Evolutionary conservation across 1,284 basidiomycete genomes (phyloP), one percentile per base, ranked within the genome.

Genomic region (Agroathelia rolfsii): DNA sequence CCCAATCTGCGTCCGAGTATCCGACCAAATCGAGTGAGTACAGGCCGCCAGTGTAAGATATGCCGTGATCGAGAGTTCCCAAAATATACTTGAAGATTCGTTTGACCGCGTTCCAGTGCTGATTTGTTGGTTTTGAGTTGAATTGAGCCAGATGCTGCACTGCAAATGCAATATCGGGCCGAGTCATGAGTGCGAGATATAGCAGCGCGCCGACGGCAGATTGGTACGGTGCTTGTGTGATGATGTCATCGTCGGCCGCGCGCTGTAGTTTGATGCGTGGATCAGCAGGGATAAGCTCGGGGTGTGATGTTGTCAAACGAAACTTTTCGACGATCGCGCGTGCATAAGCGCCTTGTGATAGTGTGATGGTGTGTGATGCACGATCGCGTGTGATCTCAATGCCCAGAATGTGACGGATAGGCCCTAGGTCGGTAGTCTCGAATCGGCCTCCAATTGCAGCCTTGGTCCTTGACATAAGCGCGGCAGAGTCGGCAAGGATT

Each of bases 1-100:
- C 53, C 48, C 50, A 56, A 25, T 58, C 51, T 1, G 55, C 45
- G 30, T 59, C 48, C 5, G 43, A 39, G 30, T 38, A 55, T 5
- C 43, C 35, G 13, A 36, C 37, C 11, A 51, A 4, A 3, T 27
- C 31, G n/a, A n/a, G n/a, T n/a, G n/a, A 28, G 21, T 13, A 39
- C 25, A 40, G 20, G n/a, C 25, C 28, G 13, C 37, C 35, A 3
- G 33, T 38, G 30, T 37, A 44, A 2, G 27, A 34, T 11, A 46
- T 28, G 23, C 41, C 41, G 3, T 40, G 23, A n/a, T 43, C 34
- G n/a, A 14, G 24, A 4, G 45, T 47, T 5, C 46, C 43, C 15
- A 48, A 36, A 13, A 42, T 27, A 33, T 51, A 52, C 1, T 34
- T n/a, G 19, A 49, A 40, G 8, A 49, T 35, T 2, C 35, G 35